Evolutionary conservation across 2,329 filamentous ascomycete species (phyloP).

Genomic region (Pseudogymnoascus sp.): DNA sequence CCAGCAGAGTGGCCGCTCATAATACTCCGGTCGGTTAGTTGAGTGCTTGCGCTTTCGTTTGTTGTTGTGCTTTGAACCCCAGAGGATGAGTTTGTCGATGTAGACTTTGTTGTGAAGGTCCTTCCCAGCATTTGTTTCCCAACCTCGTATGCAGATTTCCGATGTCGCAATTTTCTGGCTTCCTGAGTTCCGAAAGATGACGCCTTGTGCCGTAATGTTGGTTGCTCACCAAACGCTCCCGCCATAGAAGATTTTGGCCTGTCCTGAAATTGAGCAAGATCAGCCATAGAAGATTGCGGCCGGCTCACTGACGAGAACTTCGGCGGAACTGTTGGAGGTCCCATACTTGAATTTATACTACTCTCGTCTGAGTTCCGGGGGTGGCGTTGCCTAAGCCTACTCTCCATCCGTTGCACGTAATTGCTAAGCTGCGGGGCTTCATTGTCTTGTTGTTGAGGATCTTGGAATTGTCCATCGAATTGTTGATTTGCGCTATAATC

Average conservation of each 20-base stretch:
- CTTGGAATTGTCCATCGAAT: conserved; percentile 28
- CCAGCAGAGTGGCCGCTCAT: conserved; percentile 93
- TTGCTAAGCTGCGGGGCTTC: conserved; percentile 69
- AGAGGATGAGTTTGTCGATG: conserved; percentile 69
- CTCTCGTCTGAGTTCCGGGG: conserved; percentile 23
- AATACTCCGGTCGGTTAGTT: conserved; percentile 74
- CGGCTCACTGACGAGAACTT: conserved; percentile 33
- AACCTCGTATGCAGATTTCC: conserved; percentile 75
- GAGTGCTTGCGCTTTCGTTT: conserved; percentile 61
- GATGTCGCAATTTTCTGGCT: conserved; percentile 46
- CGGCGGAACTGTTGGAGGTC: conserved; percentile 33
- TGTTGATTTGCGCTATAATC: conserved; percentile 48
- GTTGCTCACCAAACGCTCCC: conserved; percentile 35
- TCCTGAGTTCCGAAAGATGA: conserved; percentile 3
- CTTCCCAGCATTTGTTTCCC: conserved; percentile 63
- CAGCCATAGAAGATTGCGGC: conserved; percentile 10
- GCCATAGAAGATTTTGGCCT: conserved; percentile 56
- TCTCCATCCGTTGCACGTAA: conserved; percentile 91
- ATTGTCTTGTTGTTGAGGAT: conserved; percentile 49
- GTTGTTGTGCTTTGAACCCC: conserved; percentile 63
- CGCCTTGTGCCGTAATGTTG: conserved; percentile 15
- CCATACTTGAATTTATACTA: conserved; percentile 6
- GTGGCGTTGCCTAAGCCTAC: conserved; percentile 45
- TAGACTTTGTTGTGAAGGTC: conserved; percentile 85
- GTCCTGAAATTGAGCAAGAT: conserved; percentile 36